Evolutionary conservation across 768 basidiomycete genomes (phyloP), one percentile per base, ranked within the genome.

Genomic region (Pholiota molesta): DNA sequence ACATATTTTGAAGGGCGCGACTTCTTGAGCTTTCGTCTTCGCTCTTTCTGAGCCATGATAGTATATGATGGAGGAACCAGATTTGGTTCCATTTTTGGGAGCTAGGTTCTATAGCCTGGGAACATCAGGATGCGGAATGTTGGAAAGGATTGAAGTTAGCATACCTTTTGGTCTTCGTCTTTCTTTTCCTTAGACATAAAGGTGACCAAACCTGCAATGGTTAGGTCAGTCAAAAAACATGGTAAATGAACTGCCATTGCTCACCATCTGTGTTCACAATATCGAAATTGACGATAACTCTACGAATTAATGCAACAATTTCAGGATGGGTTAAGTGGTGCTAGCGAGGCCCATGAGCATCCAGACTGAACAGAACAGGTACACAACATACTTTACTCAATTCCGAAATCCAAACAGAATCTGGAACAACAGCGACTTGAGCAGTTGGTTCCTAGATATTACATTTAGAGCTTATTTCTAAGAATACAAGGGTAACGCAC

Each of bases 221-320:
- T 6, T 35, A 21, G 4, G n/a, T 44, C 17, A 44, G 19, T 19
- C 9, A 0, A 5, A 44, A 44, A 2, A 44, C 2, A 44, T 6
- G 3, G 0, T 8, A 7, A 44, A 44, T 16, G 5, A 8, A 14
- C 52, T 3, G 7, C 2, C 3, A 19, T 31, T 10, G 1, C 8
- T n/a, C 37, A 54, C 52, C 52, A 37, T 54, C 33, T 21, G 23
- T 54, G 52, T 31, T 54, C 10, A 31, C 33, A 35, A 54, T 54
- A 19, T 54, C 52, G 8, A 31, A 54, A 21, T 54, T 54, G 11
- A 3, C 29, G n/a, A 54, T 54, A 3, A 54, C n/a, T 11, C 33
- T 31, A 6, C 33, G 28, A 17, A 35, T 35, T 19, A 54, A 33
- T 31, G 2, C 10, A 3, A 54, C 52, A 19, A 54, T 33, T 21